Evolutionary conservation across 345 rosid species (phyloP), one percentile per base, ranked within the genome.

Genomic region (Acer yangbiense): DNA sequence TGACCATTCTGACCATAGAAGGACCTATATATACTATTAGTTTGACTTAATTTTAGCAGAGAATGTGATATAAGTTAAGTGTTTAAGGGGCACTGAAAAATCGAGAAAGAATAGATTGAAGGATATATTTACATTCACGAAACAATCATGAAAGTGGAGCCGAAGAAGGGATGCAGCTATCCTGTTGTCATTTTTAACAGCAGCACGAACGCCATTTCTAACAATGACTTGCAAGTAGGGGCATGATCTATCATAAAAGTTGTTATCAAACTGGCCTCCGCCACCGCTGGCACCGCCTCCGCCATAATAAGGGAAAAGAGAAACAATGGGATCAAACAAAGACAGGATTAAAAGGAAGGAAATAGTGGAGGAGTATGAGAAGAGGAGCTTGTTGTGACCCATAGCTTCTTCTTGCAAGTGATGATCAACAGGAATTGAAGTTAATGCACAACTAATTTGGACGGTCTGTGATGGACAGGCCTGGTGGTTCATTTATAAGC

Each of bases 111-210:
- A 50, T 10, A 17, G 48, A 52, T 17, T 43, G 44, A 67, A 39
- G 46, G 6, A 20, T 18, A 20, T 16, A 43, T 68, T 83, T 89
- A 92, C 98, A 78, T 93, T 90, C 35, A 94, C 94, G 35, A 94
- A 88, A 72, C 98, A 94, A 60, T 94, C 97, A 64, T 93, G 98
- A 39, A 93, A 93, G 81, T 93, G 97, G 77, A 94, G 74, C 3
- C 97, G 91, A 16, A 94, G 98, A 75, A 94, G 94, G 52, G 98
- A 94, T 0, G 98, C 98, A 62, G 93, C 93, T 10, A 94, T 88
- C 82, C 98, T 86, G 60, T 85, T 64, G 35, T 94, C 98, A 61
- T 84, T 88, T 82, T 43, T 78, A 52, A 86, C 76, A 82, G 97
- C 97, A n/a, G 75, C 78, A 89, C 83, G 74, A 76, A 94, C 97